Evolutionary conservation across 202 grass and related monocot species (phyloP), one percentile per base, ranked within the genome.

Genomic region (Dendrocalamus latiflorus): DNA sequence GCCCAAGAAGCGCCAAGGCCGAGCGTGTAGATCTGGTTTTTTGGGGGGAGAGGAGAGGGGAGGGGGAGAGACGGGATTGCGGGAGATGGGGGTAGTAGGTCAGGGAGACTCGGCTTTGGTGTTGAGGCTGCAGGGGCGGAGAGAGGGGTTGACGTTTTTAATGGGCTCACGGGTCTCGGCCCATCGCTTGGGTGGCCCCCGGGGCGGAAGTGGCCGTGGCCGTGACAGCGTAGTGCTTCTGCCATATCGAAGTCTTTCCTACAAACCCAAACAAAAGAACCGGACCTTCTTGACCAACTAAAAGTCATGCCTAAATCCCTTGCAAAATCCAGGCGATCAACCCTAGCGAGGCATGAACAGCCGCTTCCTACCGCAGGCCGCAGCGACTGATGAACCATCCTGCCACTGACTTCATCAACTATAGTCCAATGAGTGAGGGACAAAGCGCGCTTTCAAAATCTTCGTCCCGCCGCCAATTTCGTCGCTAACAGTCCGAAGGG

Each of bases 1-100:
- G 85, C 85, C 85, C 85, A 86, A 86, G 85, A 86, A 75, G 77
- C 51, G 4, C 30, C 50, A 82, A 82, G 78, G 85, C 85, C 54
- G 62, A 47, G 60, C 60, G 50, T 11, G 42, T 3, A 76, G 78
- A 82, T 83, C 65, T 83, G 65, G 57, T 71, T 65, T 51, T 85
- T 33, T 33, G 16, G 72, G 12, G 36, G 54, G 11, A 24, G 50
- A 13, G 34, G 38, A n/a, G 36, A 15, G 6, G 28, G 6, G 50
- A 8, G 20, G 45, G 57, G 16, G 30, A 15, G 49, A 42, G 20
- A 36, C 28, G 21, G 74, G 45, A 73, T 28, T 33, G 33, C 33
- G 75, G 8, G 70, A 47, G 15, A 20, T 16, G 43, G 34, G 14
- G 42, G 64, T 8, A 28, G 83, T 12, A 54, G 66, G 78, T 68